Evolutionary conservation across 495 filamentous ascomycete genomes (phyloP).

Genomic region (Tuber microsphaerosporum): DNA sequence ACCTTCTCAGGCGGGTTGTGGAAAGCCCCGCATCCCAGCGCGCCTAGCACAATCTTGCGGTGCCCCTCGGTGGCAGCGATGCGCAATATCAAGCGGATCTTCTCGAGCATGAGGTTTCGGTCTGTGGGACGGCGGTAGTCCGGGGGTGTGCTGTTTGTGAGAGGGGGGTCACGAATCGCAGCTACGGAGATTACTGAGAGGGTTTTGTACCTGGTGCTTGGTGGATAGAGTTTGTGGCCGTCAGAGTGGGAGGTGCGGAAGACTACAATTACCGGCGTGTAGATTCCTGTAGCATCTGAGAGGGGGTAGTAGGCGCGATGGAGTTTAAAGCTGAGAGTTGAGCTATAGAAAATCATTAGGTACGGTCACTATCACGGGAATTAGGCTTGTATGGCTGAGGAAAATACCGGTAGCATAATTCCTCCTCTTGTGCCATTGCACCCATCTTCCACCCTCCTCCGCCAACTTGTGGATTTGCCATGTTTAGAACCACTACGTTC

Average conservation of each 20-base stretch:
- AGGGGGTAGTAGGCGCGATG: conserved; percentile 51
- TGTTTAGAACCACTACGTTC: conserved; percentile 54
- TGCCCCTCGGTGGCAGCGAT: conserved; percentile 51
- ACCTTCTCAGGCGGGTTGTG: conserved; percentile 53
- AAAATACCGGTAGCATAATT: conserved; percentile 51
- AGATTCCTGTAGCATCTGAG: conserved; percentile 46
- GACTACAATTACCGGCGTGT: conserved; percentile 54
- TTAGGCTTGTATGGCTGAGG: neutral
- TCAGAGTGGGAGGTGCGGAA: conserved; percentile 47
- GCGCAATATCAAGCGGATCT: conserved; percentile 55
- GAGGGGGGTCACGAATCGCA: conserved; percentile 45
- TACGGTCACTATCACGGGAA: neutral
- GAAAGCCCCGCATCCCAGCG: conserved; percentile 61
- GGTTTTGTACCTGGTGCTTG: conserved; percentile 41
- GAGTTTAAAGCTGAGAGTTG: conserved; percentile 52
- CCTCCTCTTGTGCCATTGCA: conserved; percentile 57
- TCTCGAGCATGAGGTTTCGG: conserved; percentile 48
- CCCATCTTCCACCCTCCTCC: conserved; percentile 56
- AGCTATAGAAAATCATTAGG: conserved; percentile 40
- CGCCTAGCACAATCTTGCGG: conserved; percentile 54
- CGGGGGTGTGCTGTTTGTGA: conserved; percentile 23
- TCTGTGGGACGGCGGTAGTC: conserved; percentile 15
- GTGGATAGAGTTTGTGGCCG: conserved; percentile 44
- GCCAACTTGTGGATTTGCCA: conserved; percentile 49
- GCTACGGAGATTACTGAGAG: conserved; percentile 53